These are phyloP conservation scores for Ceratocystis huliohia DNA, from an alignment of 2,329 filamentous ascomycete species.

Conservation along the genomic window DNA sequence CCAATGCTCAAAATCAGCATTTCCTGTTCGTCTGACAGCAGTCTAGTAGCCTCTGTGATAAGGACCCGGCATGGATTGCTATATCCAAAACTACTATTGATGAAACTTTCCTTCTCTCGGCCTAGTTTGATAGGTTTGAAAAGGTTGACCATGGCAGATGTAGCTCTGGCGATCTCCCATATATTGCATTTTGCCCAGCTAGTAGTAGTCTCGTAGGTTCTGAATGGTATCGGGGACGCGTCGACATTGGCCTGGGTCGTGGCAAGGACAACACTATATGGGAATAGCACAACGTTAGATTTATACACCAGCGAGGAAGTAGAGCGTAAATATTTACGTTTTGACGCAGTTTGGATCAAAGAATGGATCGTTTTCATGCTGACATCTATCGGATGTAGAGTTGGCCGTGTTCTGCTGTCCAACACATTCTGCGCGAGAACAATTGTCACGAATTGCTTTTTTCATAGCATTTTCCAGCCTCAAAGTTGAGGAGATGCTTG, in stretches of 20 bases:
- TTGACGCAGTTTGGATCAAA: background rate
- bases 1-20: constrained; percentile 25
- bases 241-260: background rate
- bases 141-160: constrained; percentile 26
- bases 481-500: background rate
- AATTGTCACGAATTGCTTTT: background rate
- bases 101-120: constrained; percentile 25
- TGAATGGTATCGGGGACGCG: constrained; percentile 24
- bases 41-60: constrained; percentile 25
- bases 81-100: constrained; percentile 27
- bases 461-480: background rate
- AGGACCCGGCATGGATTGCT: constrained; percentile 28
- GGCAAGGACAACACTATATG: background rate
- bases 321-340: background rate
- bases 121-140: constrained; percentile 27
- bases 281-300: background rate
- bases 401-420: background rate
- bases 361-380: background rate
- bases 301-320: accelerated
- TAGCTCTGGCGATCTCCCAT: constrained; percentile 27
- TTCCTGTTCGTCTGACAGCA: constrained; percentile 20
- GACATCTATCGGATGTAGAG: background rate
- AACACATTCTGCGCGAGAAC: background rate
- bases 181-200: constrained; percentile 24
- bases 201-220: constrained; percentile 24